These are phyloP conservation scores for Pseudogymnoascus sp. DNA, from an alignment of 2,329 filamentous ascomycete species.

Conservation along the genomic window DNA sequence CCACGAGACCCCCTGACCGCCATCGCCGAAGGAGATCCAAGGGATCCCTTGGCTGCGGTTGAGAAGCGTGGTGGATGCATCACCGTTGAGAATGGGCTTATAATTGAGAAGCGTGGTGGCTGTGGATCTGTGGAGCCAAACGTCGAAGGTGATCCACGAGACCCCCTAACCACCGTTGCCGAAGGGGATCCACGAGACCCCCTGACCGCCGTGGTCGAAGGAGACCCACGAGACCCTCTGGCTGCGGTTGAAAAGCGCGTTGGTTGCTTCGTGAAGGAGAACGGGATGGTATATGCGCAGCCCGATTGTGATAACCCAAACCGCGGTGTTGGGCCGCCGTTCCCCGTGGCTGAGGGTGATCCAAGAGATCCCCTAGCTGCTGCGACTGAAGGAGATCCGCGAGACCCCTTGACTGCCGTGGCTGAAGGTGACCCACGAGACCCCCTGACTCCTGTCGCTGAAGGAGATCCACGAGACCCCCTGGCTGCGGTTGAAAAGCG, in stretches of 20 bases:
- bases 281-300: not conserved
- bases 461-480: conserved; percentile 39
- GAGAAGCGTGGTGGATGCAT: not conserved
- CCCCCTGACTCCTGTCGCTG: too few relatives aligned
- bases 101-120: not conserved
- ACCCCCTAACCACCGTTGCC: not conserved
- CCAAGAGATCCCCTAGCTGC: conserved; percentile 23
- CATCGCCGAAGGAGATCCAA: too few relatives aligned
- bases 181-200: too few relatives aligned
- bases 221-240: too few relatives aligned
- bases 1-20: too few relatives aligned
- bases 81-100: not conserved
- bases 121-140: not conserved
- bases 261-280: not conserved
- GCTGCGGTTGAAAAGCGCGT: not conserved
- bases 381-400: conserved; percentile 39
- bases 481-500: not conserved
- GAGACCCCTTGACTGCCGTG: too few relatives aligned
- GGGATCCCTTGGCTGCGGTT: too few relatives aligned
- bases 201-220: too few relatives aligned
- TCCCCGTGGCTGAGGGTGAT: conserved; percentile 31
- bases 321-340: not conserved
- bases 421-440: conserved; percentile 35
- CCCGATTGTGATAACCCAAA: not conserved
- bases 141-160: not conserved